Evolutionary conservation across 1,284 basidiomycete genomes (phyloP).

Genomic region (Abortiporus biennis): DNA sequence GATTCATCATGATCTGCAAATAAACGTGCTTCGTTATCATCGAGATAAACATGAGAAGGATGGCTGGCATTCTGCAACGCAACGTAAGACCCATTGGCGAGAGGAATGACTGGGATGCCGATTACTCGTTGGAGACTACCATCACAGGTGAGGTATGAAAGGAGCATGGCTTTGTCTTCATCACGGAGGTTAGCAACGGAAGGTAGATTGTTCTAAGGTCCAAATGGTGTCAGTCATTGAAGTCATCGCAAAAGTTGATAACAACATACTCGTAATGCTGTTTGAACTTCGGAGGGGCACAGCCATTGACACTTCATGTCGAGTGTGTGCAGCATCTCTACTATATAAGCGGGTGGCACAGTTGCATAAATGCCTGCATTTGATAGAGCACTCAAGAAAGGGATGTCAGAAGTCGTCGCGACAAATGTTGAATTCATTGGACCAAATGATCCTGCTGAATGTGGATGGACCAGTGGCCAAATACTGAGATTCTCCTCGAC

Average conservation of each 20-base stretch:
- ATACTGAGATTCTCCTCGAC: not conserved
- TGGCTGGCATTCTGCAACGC: not conserved
- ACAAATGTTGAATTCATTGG: too few species aligned
- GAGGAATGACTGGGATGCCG: constrained; percentile 1
- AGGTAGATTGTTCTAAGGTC: too few species aligned
- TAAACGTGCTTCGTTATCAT: not conserved
- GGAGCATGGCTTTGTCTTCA: too few species aligned
- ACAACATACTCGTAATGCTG: too few species aligned
- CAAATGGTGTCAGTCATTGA: too few species aligned
- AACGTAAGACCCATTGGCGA: constrained; percentile 1
- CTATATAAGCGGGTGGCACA: not conserved
- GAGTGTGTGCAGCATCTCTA: not conserved
- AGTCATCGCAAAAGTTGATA: too few species aligned
- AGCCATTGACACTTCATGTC: not conserved
- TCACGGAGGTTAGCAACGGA: too few species aligned
- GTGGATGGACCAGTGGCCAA: constrained; percentile 5
- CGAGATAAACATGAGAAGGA: constrained; percentile 4
- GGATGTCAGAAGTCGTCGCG: too few species aligned
- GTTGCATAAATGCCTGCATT: not conserved
- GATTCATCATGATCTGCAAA: not conserved
- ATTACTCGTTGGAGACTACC: not conserved
- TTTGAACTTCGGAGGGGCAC: not conserved
- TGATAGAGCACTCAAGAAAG: not conserved
- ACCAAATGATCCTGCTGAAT: too few species aligned
- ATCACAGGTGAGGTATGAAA: too few species aligned